These are phyloP conservation scores for Fusarium sp. DNA, from an alignment of 2,329 filamentous ascomycete species.

Conservation along the genomic window DNA sequence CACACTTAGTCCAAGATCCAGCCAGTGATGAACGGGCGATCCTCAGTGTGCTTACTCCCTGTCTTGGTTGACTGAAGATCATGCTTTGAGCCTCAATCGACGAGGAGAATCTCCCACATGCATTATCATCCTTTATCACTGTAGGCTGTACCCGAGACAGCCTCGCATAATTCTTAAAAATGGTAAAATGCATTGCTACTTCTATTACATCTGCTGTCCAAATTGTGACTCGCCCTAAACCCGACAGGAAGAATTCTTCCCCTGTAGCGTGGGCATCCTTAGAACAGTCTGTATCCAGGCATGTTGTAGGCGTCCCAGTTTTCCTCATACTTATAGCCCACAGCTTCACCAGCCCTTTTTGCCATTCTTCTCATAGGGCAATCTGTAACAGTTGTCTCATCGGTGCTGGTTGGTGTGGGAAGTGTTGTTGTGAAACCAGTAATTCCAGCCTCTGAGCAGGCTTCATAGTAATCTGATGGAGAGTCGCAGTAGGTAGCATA, in stretches of 20 bases:
- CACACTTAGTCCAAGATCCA: background rate
- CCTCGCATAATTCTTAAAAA: background rate
- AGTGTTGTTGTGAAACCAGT: constrained; percentile 22
- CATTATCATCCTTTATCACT: background rate
- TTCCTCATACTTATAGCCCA: constrained; percentile 11
- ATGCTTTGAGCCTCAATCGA: background rate
- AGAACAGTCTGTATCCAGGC: background rate
- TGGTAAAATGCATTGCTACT: no score
- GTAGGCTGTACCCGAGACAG: no score
- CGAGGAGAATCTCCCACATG: background rate
- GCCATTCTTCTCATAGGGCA: background rate
- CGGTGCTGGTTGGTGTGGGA: background rate
- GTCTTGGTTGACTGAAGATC: background rate
- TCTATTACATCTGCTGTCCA: no score
- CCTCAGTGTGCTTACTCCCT: background rate
- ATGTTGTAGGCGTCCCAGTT: constrained; percentile 8
- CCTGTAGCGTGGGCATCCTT: background rate
- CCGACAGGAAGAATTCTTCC: no score
- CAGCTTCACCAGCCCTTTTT: background rate
- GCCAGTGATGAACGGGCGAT: background rate
- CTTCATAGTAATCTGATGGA: constrained; percentile 20
- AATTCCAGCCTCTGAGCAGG: constrained; percentile 16
- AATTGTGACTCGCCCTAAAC: no score
- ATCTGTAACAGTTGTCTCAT: background rate
- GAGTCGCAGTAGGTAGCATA: constrained; percentile 34